Evolutionary conservation across 2,329 filamentous ascomycete genomes (phyloP).

Genomic region (Amesomyces nigricolor): DNA sequence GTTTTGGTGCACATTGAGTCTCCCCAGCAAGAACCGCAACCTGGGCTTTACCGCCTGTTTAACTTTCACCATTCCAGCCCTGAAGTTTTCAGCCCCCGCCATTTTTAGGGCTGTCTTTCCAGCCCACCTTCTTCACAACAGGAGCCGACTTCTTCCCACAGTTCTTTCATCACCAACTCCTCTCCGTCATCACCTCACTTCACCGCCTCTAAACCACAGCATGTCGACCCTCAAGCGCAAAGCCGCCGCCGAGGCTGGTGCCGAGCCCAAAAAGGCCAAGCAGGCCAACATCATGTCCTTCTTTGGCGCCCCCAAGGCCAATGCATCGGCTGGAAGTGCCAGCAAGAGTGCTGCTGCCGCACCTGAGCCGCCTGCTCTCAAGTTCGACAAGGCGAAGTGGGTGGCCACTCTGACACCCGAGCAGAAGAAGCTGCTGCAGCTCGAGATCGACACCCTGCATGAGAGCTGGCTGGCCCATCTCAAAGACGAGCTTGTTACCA

Average conservation of each 20-base stretch:
- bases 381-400: conserved; percentile 90
- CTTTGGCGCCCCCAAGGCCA: conserved; percentile 67
- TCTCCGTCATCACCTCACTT: background rate
- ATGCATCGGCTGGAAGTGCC: conserved; percentile 32
- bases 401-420: conserved; percentile 71
- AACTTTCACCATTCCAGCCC: background rate
- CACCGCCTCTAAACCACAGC: conserved; percentile 13
- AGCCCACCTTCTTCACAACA: background rate
- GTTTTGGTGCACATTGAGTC: background rate
- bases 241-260: conserved; percentile 41
- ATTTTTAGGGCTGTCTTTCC: background rate
- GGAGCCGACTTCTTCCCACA: background rate
- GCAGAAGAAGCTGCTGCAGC: conserved; percentile 71
- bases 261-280: conserved; percentile 65
- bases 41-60: background rate
- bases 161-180: conserved; percentile 8
- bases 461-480: conserved; percentile 86
- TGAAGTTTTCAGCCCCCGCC: background rate
- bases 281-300: conserved; percentile 79
- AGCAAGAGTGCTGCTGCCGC: conserved; percentile 19
- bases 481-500: conserved; percentile 75
- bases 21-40: background rate
- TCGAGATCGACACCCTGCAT: conserved; percentile 89
- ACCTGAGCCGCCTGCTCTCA: conserved; percentile 36
- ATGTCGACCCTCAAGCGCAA: conserved; percentile 65